Base-by-base conservation (phyloP, 1,139 yeast genomes). In the Yamadazyma taylorii region DNA sequence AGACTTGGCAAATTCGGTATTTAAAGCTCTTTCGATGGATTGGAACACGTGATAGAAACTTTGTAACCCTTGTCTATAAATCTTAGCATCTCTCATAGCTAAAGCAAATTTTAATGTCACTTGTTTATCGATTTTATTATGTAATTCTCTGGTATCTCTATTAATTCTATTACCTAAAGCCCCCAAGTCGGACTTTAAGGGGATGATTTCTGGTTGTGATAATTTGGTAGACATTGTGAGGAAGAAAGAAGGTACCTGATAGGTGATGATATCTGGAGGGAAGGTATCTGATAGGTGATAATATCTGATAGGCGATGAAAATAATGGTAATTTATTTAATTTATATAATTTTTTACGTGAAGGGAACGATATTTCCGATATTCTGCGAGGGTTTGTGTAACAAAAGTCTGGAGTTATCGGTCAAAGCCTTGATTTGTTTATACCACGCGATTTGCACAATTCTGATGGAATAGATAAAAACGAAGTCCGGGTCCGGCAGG, bases 101-200 rank as follows among this genome's bases (percentile, higher is more conserved):
- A 85, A 63, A 8, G 89, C 87, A 50, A 86, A 71, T 58, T 82
- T 81, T 38, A 85, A 63, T 9, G 85, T 77, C 61, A 86, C 79
- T 56, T 79, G 65, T 48, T 83, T 81, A 58, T 86, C 79, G 42
- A 85, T 79, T 48, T 75, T 75, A 56, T 82, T 79, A 63, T 86
- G 96, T 33, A 73, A 70, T 22, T 69, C 60, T 47, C 81, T 72
- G 2, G 95, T 86, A 53, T 78, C 82, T 32, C 58, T 54, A 58
- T 86, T 86, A 53, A 86, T 86, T 55, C 95, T 69, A 71, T 86
- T 86, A 38, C 81, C 95, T 38, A 86, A 69, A 5, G 95, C 95
- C 27, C 92, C 95, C 16, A 81, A 64, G 55, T 86, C 95, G 24
- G 76, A 74, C 41, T 82, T 82, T 15, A 79, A 71, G 1, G 95